Evolutionary conservation across 192 early-diverging fungal species (phyloP), one percentile per base, ranked within the genome.

Genomic region (Lunasporangiospora selenospora): DNA sequence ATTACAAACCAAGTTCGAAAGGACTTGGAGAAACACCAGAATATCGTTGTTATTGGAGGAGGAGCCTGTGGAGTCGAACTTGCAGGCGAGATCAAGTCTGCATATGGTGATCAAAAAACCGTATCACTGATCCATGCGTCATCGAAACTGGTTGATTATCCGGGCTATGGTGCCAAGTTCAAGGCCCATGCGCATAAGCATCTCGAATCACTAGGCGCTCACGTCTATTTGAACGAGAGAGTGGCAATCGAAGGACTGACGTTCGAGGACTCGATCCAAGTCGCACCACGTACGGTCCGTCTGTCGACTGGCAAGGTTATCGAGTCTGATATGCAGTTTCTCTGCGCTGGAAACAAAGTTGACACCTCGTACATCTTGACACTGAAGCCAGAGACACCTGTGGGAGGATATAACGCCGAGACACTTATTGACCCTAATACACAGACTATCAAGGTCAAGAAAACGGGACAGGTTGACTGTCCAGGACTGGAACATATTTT

Each of bases 31-130:
- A 62, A 56, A 6, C 27, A 34, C 21, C 62, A 62, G 18, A 43
- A 10, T 13, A 65, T 89, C 32, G 53, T 89, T 2, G 73, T 93
- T 30, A 75, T 93, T 45, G 91, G 91, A 3, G 91, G 89, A 6
- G 91, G 91, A 21, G 81, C 84, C 5, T 82, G 78, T n/a, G 85
- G 85, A 1, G 80, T 83, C 0, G 86, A 88, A 49, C 67, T 80
- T 23, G 82, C 81, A 0, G 86, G 82, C 10, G 86, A 88, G 34
- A 80, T 88, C 43, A 81, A 80, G 21, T 58, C 23, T 39, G 71
- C 62, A 1, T 84, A 77, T 31, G 79, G 77, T 0, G 66, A 69
- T 15, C n/a, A n/a, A n/a, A 88, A 85, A 54, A 44, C 53, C 0
- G 77, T 85, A 12, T 81, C 79, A 0, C 39, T 85, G 60, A 75